A percentile compares a stretch with the other conserved stretches of the same genome.
Evolutionary conservation across 2,329 filamentous ascomycete species (phyloP).

Genomic region (Xylaria sp.): DNA sequence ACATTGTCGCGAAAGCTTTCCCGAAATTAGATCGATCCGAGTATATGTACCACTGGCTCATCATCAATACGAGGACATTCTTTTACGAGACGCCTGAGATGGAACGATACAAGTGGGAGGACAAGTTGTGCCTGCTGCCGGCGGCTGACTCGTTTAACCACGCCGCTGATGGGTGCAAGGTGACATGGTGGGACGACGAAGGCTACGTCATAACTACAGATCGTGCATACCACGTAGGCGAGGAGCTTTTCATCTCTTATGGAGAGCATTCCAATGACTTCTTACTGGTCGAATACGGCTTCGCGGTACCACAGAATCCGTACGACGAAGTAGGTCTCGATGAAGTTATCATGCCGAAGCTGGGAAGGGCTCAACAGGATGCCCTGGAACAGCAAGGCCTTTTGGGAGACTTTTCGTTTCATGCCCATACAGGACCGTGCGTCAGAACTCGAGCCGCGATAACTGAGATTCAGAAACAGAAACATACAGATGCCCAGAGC

Average conservation of each 20-base stretch:
- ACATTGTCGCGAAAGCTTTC: constrained; percentile 2
- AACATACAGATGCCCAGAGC: neutral
- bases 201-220: neutral
- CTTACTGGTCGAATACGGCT: constrained; percentile 10
- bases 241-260: neutral
- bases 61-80: constrained; percentile 3
- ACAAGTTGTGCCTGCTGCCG: neutral
- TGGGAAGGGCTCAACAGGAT: constrained; percentile 12
- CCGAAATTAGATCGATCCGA: neutral
- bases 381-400: constrained; percentile 1
- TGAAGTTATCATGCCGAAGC: constrained; percentile 8
- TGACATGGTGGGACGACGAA: neutral
- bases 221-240: neutral
- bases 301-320: neutral
- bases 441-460: neutral
- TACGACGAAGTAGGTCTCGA: constrained; percentile 10
- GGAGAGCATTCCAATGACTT: constrained; percentile 5
- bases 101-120: neutral
- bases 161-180: constrained; percentile 1
- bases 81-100: neutral
- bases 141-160: constrained; percentile 1
- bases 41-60: constrained; percentile 1
- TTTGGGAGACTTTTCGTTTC: constrained; percentile 5
- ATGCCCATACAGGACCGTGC: neutral
- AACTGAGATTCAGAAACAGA: constrained; percentile 1